Percentiles rank a stretch among this genome's conserved stretches.
Conservation (phyloP, 2,329 filamentous ascomycete genomes). For the Magnaporthales sp. region DNA sequence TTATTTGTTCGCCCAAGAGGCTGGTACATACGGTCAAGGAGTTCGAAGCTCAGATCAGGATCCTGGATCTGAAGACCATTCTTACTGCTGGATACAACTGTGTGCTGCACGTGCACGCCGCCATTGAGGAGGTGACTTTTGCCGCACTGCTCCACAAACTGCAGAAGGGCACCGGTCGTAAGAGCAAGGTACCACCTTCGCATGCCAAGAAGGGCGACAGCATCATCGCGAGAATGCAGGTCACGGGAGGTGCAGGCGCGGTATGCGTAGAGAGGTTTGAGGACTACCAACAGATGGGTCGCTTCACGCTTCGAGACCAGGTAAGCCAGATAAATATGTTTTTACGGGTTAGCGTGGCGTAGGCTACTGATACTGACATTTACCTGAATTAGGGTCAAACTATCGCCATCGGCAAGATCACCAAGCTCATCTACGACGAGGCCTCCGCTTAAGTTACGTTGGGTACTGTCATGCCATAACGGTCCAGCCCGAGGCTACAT, state of each 20-base stretch:
- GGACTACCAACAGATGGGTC: conserved; percentile 88
- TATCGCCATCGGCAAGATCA: conserved; percentile 98
- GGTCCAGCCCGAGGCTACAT: no score
- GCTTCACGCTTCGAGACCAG: conserved; percentile 84
- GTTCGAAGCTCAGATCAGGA: conserved; percentile 95
- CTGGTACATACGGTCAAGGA: conserved; percentile 81
- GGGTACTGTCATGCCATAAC: background rate
- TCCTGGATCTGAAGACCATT: conserved; percentile 91
- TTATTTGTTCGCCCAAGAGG: conserved; percentile 89
- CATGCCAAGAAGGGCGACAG: conserved; percentile 76
- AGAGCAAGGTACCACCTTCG: conserved; percentile 86
- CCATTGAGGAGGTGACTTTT: conserved; percentile 96
- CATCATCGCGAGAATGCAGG: conserved; percentile 86
- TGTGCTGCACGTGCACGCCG: conserved; percentile 92
- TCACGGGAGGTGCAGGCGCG: conserved; percentile 74
- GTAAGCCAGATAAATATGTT: conserved; percentile 37
- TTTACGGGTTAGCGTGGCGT: background rate
- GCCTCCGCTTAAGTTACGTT: conserved; percentile 11
- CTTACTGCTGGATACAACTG: conserved; percentile 94
- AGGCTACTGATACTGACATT: conserved; percentile 13
- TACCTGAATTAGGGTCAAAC: conserved; percentile 70
- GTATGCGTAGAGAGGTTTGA: conserved; percentile 94
- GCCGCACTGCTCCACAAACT: conserved; percentile 81
- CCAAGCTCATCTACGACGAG: conserved; percentile 56
- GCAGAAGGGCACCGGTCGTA: conserved; percentile 87